Base-by-base conservation (phyloP, 2,329 filamentous ascomycete species). In the Neopestalotiopsis clavispora region DNA sequence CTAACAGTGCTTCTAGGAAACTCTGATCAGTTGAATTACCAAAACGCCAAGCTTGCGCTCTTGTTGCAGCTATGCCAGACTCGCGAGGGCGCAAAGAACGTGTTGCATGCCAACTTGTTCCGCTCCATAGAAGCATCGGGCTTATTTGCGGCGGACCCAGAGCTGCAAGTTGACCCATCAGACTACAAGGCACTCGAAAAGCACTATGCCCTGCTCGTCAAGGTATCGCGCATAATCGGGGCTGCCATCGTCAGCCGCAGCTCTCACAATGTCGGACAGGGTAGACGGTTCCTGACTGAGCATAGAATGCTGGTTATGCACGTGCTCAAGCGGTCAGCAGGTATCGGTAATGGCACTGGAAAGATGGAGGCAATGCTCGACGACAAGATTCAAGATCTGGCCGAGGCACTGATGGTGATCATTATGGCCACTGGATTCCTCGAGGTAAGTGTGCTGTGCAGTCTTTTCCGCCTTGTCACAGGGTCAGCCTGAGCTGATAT, bases 31-130 rank as follows among this genome's bases (percentile, higher is more conserved):
- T 80, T 86, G 72, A 83, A 85, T 72, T 89, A 88, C 75, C 83
- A 85, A 69, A 83, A 95, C 76, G 91, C 94, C 60, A 92, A 93
- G 71, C 87, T 98, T 38, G 90, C 94, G 1, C 88, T 99, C 17
- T 87, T 99, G 32, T 86, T 97, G 30, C 91, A 94, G 72, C 88
- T 98, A 65, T 92, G 92, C 67, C 94, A 97, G 78, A 95, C 92
- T 1, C 91, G 92, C 68, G 84, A 87, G n/a, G 97, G 96, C 34
- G 95, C 96, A 61, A 92, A 91, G 69, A 90, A 94, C 71, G 90
- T 98, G n/a, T 86, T 98, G 57, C 94, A 97, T 75, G 93, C 94
- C 9, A 95, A 95, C 71, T 86, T 99, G 4, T 95, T 99, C 83
- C 88, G 91, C 59, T 88, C 93, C 0, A 84, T 98, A 34, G 92